Base-by-base conservation (phyloP, 1,139 yeast genomes). In the Meyerozyma smithsonii region DNA sequence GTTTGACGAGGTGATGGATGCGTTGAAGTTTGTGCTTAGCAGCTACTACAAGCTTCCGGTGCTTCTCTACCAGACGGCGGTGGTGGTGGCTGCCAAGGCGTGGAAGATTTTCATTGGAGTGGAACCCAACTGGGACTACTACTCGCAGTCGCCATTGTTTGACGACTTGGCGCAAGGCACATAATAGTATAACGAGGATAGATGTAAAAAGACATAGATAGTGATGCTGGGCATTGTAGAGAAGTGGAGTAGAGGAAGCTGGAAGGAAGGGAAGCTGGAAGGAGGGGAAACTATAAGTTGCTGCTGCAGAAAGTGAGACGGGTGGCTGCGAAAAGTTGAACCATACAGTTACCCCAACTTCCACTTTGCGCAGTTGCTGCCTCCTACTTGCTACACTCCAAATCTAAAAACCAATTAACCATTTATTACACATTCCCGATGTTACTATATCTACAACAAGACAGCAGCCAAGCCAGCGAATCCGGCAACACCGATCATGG, bases 81-180 rank as follows among this genome's bases (percentile, higher is more conserved):
- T 87, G 38, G 62, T 71, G 39, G 68, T 77, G 45, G 43, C 77
- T 34, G 75, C 73, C 47, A 62, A 69, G 35, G 72, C 75, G 60
- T 92, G 97, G 97, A 81, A 84, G 55, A 58, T 58, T 21, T 86
- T 88, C 54, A 72, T 87, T 46, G 96, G 96, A 17, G 34, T 30
- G 34, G 34, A 30, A n/a, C 34, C 34, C 34, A 11, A 30, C 14
- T 30, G 34, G 34, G 34, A 30, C 21, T 30, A 30, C 21, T 30
- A 30, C 21, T 8, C 34, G 14, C 34, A 30, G 12, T 30, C 34
- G 34, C 34, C 34, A 5, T 30, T 30, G 34, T 30, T 30, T 8
- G 20, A 14, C 8, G 34, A 30, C 20, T 10, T n/a, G n/a, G n/a
- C n/a, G n/a, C n/a, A 17, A 10, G 34, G 34, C 6, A 30, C 21